Evolutionary conservation across 306 rosid species (phyloP).

Genomic region (Vicia sativa): DNA sequence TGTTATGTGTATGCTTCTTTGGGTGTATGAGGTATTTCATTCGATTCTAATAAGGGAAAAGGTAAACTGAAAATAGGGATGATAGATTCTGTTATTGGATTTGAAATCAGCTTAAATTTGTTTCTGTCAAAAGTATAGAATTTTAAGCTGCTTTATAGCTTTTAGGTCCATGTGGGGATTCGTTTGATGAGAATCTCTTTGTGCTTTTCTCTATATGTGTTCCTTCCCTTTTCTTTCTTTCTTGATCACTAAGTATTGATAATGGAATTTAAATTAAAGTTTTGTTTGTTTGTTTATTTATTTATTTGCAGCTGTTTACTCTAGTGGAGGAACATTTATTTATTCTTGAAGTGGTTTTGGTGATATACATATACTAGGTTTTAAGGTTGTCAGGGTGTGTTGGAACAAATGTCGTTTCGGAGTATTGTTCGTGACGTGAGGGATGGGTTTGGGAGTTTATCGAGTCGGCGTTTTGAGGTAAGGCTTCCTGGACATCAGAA

Average conservation of each 20-base stretch:
- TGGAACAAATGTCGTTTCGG: constrained; percentile 83
- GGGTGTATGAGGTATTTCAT: constrained; percentile 25
- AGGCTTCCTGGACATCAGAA: constrained; percentile 79
- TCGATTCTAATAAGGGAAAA: constrained; percentile 19
- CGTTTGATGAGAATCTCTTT: constrained; percentile 71
- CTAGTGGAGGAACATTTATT: constrained; percentile 29
- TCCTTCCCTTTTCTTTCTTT: constrained; percentile 57
- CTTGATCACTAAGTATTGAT: constrained; percentile 53
- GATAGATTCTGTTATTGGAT: constrained; percentile 38
- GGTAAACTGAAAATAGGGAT: constrained; percentile 14
- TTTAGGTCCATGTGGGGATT: constrained; percentile 66
- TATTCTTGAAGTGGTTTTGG: constrained; percentile 27
- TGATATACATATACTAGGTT: constrained; percentile 38
- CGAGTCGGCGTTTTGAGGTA: constrained; percentile 85
- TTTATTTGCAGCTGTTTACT: constrained; percentile 57
- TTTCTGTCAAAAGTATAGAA: constrained; percentile 62
- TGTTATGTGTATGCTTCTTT: constrained; percentile 16
- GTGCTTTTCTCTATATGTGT: constrained; percentile 65
- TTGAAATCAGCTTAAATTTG: constrained; percentile 49
- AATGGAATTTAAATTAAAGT: constrained; percentile 49
- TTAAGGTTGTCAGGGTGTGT: constrained; percentile 39
- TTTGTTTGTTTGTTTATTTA: constrained; percentile 36
- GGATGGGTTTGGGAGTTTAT: constrained; percentile 92
- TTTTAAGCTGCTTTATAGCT: constrained; percentile 68
- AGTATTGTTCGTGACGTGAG: constrained; percentile 93